A percentile compares a stretch with the other conserved stretches of the same genome.
Evolutionary conservation across 2,329 filamentous ascomycete genomes (phyloP).

Genomic region (Macrophomina pseudophaseolina): DNA sequence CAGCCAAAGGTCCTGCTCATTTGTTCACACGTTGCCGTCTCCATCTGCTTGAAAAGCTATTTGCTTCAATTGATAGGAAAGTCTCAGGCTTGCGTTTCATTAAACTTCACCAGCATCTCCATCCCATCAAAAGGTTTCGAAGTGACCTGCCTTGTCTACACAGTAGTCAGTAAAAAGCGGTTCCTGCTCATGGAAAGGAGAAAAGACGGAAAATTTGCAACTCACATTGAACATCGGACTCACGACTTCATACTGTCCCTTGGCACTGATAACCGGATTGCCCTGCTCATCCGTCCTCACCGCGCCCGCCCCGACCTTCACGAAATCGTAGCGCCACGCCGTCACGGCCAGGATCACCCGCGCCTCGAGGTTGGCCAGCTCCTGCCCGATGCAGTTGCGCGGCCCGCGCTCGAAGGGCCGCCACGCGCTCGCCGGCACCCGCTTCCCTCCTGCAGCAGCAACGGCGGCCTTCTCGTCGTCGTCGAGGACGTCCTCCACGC

Average conservation of each 20-base stretch:
- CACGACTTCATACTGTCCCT: slow-evolving; percentile 38
- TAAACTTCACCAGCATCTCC: slow-evolving; percentile 30
- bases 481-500: slow-evolving; percentile 34
- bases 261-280: slow-evolving; percentile 34
- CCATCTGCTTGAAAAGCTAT: too few relatives aligned
- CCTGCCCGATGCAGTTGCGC: slow-evolving; percentile 46
- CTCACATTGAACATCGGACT: slow-evolving; percentile 42
- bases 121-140: slow-evolving; percentile 42
- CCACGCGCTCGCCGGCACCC: slow-evolving; percentile 33
- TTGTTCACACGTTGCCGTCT: too few relatives aligned
- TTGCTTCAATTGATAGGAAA: neutral
- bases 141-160: slow-evolving; percentile 39
- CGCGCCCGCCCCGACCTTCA: slow-evolving; percentile 42
- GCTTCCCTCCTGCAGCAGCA: slow-evolving; percentile 31
- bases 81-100: neutral
- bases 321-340: slow-evolving; percentile 36
- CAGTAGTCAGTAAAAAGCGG: neutral
- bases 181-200: neutral
- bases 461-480: slow-evolving; percentile 30
- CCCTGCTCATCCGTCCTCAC: slow-evolving; percentile 35
- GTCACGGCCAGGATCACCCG: slow-evolving; percentile 36
- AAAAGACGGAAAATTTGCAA: slow-evolving; percentile 1
- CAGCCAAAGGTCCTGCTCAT: too few relatives aligned
- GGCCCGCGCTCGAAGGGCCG: slow-evolving; percentile 48
- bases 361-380: slow-evolving; percentile 44